A percentile compares a stretch with the other conserved stretches of the same genome.
Conservation (phyloP, 192 early-diverging fungal species). For the Funneliformis mosseae region DNA sequence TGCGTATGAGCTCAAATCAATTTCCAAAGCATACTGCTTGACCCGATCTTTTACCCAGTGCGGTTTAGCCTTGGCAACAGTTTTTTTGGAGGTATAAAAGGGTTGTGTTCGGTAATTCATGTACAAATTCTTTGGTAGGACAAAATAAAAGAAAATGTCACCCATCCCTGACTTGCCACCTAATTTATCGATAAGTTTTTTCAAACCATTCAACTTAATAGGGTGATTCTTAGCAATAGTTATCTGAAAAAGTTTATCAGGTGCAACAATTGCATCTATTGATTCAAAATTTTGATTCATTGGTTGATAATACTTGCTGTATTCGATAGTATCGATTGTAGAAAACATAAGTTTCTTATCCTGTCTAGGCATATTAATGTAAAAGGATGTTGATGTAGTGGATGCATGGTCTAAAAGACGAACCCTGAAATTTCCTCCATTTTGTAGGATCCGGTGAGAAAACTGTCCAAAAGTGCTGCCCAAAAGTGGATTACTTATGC, state of each 20-base stretch:
- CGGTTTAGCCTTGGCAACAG: no score
- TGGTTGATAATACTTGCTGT: not conserved
- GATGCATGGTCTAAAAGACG: not conserved
- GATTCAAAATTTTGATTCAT: not conserved
- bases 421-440: no score
- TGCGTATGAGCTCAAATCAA: no score
- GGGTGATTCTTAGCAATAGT: not conserved
- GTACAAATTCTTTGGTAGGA: no score
- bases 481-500: no score
- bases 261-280: not conserved
- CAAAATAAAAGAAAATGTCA: no score
- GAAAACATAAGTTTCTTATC: not conserved
- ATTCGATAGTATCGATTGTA: not conserved
- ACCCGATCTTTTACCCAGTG: no score
- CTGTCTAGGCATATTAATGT: not conserved
- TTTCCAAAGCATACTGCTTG: no score
- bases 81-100: no score
- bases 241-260: slow-evolving; percentile 3
- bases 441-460: no score
- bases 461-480: no score
- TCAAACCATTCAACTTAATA: slow-evolving; percentile 15
- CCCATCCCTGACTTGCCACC: not conserved
- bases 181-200: not conserved
- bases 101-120: no score
- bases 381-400: not conserved